Evolutionary conservation across 2,329 filamentous ascomycete species (phyloP), one percentile per base, ranked within the genome.

Genomic region (Xylaria sp.): DNA sequence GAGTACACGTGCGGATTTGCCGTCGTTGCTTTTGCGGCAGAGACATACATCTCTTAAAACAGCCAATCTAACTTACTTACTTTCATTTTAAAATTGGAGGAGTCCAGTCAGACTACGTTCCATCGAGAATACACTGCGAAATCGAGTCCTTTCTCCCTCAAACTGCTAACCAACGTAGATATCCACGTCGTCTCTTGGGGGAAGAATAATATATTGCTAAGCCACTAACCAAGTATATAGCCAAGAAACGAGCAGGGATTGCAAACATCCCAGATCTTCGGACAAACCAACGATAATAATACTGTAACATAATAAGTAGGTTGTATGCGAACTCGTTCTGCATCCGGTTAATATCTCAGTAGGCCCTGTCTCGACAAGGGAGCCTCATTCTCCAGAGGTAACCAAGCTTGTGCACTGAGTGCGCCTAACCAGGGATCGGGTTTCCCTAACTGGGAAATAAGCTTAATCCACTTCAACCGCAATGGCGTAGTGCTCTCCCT

Each of bases 341-440:
- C 42, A 63, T 64, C 61, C 47, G 42, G 60, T 24, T 51, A 55
- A 39, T 21, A 3, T 36, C 11, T 5, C 19, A 12, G 30, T 2
- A 24, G 3, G 17, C n/a, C 32, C 24, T 47, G 8, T 60, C 24
- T n/a, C 12, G 56, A 7, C 36, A 64, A 59, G 59, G 48, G 48
- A 64, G 60, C 48, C 36, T 67, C 55, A 56, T 34, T 59, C 59
- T 58, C 36, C 11, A 57, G 58, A 55, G 54, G 65, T 24, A 67
- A 53, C 9, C 47, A 34, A 39, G 24, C 17, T 58, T 42, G 14
- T 48, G 59, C 39, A 30, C 39, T 34, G 24, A 14, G 45, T 36
- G 54, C 45, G 32, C 30, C 50, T 21, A 21, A 24, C 30, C 6
- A 58, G 21, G 48, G 50, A 60, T 19, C 42, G 47, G 48, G 27